Percentiles rank a stretch among this genome's conserved stretches.
These are phyloP conservation scores for Monosporascus ibericus DNA, from an alignment of 2,329 filamentous ascomycete species.

Conservation along the genomic window DNA sequence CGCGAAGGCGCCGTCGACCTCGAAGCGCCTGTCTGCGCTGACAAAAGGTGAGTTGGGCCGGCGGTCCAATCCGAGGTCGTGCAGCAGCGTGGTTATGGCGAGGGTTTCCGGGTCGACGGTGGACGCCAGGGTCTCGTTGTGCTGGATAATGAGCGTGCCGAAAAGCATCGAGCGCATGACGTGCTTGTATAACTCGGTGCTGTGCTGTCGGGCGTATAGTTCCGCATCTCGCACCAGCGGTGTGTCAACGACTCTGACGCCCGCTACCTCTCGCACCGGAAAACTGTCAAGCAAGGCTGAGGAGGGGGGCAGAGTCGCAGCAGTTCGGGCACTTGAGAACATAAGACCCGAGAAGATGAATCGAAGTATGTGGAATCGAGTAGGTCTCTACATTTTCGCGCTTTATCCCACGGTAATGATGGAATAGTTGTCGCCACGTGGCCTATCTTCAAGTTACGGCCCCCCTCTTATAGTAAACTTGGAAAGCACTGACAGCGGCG, in stretches of 20 bases:
- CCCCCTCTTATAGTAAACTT: too few relatives aligned
- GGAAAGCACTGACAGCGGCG: too few relatives aligned
- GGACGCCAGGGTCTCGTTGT: conserved; percentile 10
- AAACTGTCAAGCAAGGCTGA: too few relatives aligned
- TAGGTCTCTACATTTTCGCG: too few relatives aligned
- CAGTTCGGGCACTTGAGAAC: too few relatives aligned
- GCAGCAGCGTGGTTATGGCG: conserved; percentile 32
- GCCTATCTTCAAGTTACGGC: too few relatives aligned
- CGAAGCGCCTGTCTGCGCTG: conserved; percentile 40
- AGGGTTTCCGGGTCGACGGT: conserved; percentile 37
- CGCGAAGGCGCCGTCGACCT: conserved; percentile 42
- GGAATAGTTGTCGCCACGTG: too few relatives aligned
- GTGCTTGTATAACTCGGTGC: conserved; percentile 10
- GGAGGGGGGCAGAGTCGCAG: too few relatives aligned
- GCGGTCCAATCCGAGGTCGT: conserved; percentile 37
- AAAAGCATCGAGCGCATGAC: conserved; percentile 2
- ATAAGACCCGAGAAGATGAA: too few relatives aligned
- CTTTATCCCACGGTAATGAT: too few relatives aligned
- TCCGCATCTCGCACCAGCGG: conserved; percentile 10
- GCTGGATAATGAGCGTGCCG: conserved; percentile 5
- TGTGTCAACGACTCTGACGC: conserved; percentile 11
- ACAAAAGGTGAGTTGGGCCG: conserved; percentile 24
- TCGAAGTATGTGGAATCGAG: too few relatives aligned
- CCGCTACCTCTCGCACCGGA: conserved; percentile 2
- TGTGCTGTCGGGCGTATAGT: conserved; percentile 5